Conservation (phyloP, 192 early-diverging fungal species). For the Coemansia guatemalensis region DNA sequence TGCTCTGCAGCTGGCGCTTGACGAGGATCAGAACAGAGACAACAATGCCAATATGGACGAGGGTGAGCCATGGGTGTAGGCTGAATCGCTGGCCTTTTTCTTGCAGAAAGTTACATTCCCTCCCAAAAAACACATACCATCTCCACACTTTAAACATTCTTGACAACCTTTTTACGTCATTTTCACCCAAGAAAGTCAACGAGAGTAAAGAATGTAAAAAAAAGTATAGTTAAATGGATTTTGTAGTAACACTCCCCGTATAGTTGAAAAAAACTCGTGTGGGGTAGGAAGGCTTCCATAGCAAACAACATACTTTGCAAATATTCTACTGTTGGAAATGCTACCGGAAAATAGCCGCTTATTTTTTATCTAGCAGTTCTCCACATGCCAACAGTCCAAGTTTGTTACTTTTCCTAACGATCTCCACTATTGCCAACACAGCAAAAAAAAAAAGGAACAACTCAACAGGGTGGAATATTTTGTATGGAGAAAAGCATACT, state of each 20-base stretch:
- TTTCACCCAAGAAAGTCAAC: neutral
- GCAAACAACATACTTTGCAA: conserved; percentile 6
- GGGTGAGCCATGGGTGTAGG: conserved; percentile 42
- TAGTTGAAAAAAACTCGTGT: neutral
- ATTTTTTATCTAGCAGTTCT: neutral
- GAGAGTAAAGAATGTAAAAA: neutral
- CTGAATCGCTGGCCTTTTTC: conserved; percentile 1
- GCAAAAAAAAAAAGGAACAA: neutral
- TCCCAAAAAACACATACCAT: neutral
- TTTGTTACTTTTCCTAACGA: neutral
- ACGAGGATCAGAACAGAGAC: conserved; percentile 47
- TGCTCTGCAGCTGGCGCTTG: conserved; percentile 64
- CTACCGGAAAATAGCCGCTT: neutral
- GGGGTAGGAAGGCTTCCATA: neutral
- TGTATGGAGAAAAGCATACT: neutral
- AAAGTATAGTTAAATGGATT: neutral
- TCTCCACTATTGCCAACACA: neutral
- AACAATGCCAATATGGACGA: conserved; percentile 41
- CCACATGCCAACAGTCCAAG: neutral
- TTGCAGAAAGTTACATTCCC: neutral
- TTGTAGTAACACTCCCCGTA: neutral
- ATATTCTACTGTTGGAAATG: neutral
- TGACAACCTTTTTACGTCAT: neutral
- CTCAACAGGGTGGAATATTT: neutral
- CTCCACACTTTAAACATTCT: neutral